Evolutionary conservation across 495 filamentous ascomycete genomes (phyloP), one percentile per base, ranked within the genome.

Genomic region (Penicillium psychrofluorescens): DNA sequence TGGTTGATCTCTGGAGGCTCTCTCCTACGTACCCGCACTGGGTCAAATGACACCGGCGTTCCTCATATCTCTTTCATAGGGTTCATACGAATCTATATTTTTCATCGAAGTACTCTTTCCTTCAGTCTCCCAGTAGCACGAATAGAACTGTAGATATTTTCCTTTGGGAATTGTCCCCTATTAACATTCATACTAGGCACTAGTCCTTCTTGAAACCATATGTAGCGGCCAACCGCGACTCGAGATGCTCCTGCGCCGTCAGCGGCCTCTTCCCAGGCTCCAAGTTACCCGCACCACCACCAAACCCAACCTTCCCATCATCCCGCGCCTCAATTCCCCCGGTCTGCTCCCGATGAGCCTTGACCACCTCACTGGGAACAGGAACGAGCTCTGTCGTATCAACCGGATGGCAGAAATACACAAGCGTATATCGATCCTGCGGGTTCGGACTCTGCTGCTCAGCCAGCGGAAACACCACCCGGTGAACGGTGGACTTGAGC

Each of bases 341-440:
- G 30, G 55, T 61, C 51, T 53, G 49, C 57, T 55, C 51, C 35
- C 64, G 67, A 59, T 61, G 63, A 35, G 30, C 50, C 43, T 51
- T 58, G 4, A 88, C 76, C 14, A 74, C 42, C 41, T 64, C 55
- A 54, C 91, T 92, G 14, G 92, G 91, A 49, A 97, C 84, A 6
- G 81, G 67, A 30, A 75, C 79, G 46, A 97, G 62, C 54, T 77
- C 66, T n/a, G 81, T 86, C 1, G 71, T 61, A 52, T 89, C 77
- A 13, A 82, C 64, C 10, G 91, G 92, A 64, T 97, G 91, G 50
- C 88, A 95, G 57, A 96, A 96, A 55, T 86, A 97, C 10, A 80
- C 92, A 47, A 97, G 83, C 40, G 83, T 88, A 61, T 95, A 96
- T 42, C 91, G 66, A 62, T 95, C 88, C 46, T 77, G 77, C 4